A percentile compares a stretch with the other conserved stretches of the same genome.
phyloP scores from a whole-genome alignment of 202 grass and related monocot genomes.

The Saccharum hybrid region DNA sequence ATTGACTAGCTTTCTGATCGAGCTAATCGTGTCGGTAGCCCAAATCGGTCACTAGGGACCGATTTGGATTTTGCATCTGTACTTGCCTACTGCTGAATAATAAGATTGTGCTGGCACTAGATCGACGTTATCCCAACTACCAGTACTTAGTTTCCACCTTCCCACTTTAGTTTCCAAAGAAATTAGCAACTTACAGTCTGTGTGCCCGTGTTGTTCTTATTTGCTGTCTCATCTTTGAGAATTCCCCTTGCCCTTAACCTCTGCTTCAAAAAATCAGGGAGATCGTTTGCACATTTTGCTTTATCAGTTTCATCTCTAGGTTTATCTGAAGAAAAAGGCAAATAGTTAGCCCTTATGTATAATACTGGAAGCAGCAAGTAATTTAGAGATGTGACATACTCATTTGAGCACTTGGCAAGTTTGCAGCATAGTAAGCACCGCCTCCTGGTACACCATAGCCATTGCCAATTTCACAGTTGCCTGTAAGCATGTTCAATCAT shows the following conservation, averaged over 20 bases:
- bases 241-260: slow-evolving; percentile 84
- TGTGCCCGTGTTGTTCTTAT: slow-evolving; percentile 38
- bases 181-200: slow-evolving; percentile 61
- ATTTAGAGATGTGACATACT: slow-evolving; percentile 51
- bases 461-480: slow-evolving; percentile 95
- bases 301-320: slow-evolving; percentile 56
- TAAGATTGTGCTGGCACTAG: slow-evolving; percentile 22
- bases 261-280: slow-evolving; percentile 86
- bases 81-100: slow-evolving; percentile 15
- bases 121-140: slow-evolving; percentile 17
- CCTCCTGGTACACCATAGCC: slow-evolving; percentile 98
- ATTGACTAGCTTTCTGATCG: too few relatives aligned
- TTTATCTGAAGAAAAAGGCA: slow-evolving; percentile 52
- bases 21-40: too few relatives aligned
- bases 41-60: too few relatives aligned
- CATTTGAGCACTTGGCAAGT: slow-evolving; percentile 48
- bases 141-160: slow-evolving; percentile 26
- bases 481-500: slow-evolving; percentile 54
- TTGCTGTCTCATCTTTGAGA: slow-evolving; percentile 70
- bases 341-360: slow-evolving; percentile 40
- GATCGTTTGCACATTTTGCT: slow-evolving; percentile 56
- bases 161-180: not conserved
- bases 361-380: slow-evolving; percentile 35
- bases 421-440: slow-evolving; percentile 81
- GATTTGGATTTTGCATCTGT: too few relatives aligned